These are phyloP conservation scores for Conoideocrella luteorostrata DNA, from an alignment of 2,329 filamentous ascomycete genomes.

Conservation along the genomic window DNA sequence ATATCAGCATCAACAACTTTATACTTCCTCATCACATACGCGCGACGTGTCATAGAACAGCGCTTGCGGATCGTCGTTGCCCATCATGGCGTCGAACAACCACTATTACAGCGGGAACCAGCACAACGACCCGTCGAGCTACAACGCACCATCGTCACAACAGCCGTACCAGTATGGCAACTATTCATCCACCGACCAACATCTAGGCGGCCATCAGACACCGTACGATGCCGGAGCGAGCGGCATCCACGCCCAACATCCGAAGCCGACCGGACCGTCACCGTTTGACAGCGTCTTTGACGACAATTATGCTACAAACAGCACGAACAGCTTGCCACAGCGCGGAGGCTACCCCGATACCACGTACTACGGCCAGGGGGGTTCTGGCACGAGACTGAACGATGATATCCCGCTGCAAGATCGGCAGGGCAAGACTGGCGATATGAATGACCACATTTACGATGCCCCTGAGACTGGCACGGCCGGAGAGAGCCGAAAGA, in stretches of 20 bases:
- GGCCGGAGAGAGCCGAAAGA: constrained; percentile 20
- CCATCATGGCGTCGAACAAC: constrained; percentile 56
- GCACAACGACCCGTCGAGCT: constrained; percentile 33
- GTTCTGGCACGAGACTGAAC: constrained; percentile 26
- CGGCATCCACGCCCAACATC: constrained; percentile 17
- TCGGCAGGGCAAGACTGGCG: constrained; percentile 35
- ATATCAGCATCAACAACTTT: no score
- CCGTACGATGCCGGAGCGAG: constrained; percentile 22
- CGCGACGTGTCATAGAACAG: not conserved
- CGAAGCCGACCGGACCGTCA: constrained; percentile 34
- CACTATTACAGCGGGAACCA: constrained; percentile 47
- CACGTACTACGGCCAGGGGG: constrained; percentile 46
- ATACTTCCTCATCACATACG: constrained; percentile 1
- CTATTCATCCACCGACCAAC: constrained; percentile 11
- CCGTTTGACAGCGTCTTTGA: constrained; percentile 64
- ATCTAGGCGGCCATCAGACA: constrained; percentile 6
- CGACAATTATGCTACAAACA: constrained; percentile 56
- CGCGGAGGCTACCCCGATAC: constrained; percentile 43
- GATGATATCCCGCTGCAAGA: constrained; percentile 55
- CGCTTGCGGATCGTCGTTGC: not conserved
- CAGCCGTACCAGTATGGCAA: constrained; percentile 32
- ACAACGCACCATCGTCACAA: constrained; percentile 32
- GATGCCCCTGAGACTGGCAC: constrained; percentile 39
- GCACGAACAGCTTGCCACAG: constrained; percentile 32
- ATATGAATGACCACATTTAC: constrained; percentile 54